Percentiles rank a stretch among this genome's conserved stretches.
phyloP scores from a whole-genome alignment of 2,329 filamentous ascomycete species.

The Scedosporium minutisporum region DNA sequence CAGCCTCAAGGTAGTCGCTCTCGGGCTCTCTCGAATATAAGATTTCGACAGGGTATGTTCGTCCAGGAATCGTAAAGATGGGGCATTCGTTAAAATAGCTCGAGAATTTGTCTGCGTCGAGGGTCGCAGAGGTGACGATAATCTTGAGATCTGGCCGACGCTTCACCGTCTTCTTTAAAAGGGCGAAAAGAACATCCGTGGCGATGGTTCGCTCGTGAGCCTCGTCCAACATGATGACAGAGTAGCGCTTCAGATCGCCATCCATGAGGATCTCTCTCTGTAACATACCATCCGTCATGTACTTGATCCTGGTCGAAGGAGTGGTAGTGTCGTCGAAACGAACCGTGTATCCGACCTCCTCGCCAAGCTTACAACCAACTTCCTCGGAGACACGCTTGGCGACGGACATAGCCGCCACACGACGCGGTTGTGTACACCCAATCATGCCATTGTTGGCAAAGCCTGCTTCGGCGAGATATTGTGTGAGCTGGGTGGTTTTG shows the following conservation, averaged over 20 bases:
- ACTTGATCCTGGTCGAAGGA: slow-evolving; percentile 87
- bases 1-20: slow-evolving; percentile 88
- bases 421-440: slow-evolving; percentile 91
- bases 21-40: slow-evolving; percentile 94
- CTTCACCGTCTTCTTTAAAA: slow-evolving; percentile 89
- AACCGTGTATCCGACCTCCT: slow-evolving; percentile 94
- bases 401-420: slow-evolving; percentile 95
- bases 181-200: slow-evolving; percentile 87
- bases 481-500: slow-evolving; percentile 93
- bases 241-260: slow-evolving; percentile 79
- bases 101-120: slow-evolving; percentile 96
- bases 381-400: slow-evolving; percentile 95
- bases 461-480: slow-evolving; percentile 87
- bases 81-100: slow-evolving; percentile 93
- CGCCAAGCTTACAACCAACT: slow-evolving; percentile 80
- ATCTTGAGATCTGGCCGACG: slow-evolving; percentile 80
- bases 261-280: slow-evolving; percentile 91
- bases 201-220: slow-evolving; percentile 95
- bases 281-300: slow-evolving; percentile 99
- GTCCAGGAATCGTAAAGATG: slow-evolving; percentile 91
- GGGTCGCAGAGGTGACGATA: slow-evolving; percentile 91
- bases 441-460: slow-evolving; percentile 83
- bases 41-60: slow-evolving; percentile 91
- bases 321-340: slow-evolving; percentile 93
- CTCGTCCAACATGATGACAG: slow-evolving; percentile 96